Conservation (phyloP, 805 yeast genomes). For the Metschnikowia matae region DNA sequence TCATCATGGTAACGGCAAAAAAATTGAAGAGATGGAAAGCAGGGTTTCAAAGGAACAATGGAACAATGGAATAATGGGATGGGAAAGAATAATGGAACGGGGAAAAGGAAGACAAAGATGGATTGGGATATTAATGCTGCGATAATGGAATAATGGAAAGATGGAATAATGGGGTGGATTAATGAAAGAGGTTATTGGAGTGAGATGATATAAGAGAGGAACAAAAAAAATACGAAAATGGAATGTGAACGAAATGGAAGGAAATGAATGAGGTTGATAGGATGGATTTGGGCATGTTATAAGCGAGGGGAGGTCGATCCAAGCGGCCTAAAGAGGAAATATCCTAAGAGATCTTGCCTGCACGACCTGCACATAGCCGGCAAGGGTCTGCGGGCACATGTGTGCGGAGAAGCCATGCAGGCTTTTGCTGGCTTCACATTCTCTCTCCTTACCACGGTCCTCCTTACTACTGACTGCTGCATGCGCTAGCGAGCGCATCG, state of each 20-base stretch:
- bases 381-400: background rate
- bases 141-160: no score
- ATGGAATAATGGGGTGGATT: no score
- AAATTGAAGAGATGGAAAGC: no score
- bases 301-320: background rate
- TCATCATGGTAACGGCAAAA: background rate
- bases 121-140: no score
- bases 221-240: background rate
- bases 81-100: no score
- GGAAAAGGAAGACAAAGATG: no score
- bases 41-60: no score
- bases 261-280: no score
- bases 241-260: background rate
- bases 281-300: background rate
- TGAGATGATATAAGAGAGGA: no score
- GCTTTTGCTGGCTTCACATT: background rate
- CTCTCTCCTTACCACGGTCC: background rate
- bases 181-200: no score
- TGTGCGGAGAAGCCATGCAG: conserved; percentile 2
- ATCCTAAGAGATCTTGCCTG: background rate
- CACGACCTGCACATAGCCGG: background rate
- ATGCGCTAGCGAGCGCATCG: background rate
- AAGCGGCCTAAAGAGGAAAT: background rate
- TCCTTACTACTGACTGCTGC: background rate
- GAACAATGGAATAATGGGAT: no score